Evolutionary conservation across 352 stramenopile genomes (phyloP).

Genomic region (Blastocystis sp.): DNA sequence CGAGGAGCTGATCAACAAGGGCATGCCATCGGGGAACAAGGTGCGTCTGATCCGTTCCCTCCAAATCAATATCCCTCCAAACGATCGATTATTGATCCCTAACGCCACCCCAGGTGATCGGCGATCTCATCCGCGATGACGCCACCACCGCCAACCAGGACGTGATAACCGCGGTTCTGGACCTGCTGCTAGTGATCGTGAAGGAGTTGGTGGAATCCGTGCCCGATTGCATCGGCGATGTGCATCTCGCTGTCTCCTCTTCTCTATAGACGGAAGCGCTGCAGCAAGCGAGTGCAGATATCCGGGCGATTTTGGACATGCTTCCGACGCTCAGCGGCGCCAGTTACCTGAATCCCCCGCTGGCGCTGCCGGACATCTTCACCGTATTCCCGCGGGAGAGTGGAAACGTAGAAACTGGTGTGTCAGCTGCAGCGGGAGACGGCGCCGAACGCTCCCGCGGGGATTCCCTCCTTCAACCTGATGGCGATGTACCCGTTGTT

Average conservation of each 20-base stretch:
- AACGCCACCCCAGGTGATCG: neutral
- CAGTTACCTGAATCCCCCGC: constrained; percentile 20
- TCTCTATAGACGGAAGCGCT: neutral
- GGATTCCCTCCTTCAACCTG: neutral
- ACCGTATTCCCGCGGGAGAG: neutral
- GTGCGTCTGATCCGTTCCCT: constrained; percentile 15
- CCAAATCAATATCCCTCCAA: constrained; percentile 10
- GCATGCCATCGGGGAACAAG: constrained; percentile 27
- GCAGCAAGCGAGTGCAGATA: neutral
- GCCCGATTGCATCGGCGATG: neutral
- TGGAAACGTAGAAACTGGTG: neutral
- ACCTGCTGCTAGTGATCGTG: neutral
- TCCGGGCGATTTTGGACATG: neutral
- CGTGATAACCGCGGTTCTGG: constrained; percentile 8
- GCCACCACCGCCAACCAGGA: neutral
- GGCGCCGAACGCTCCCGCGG: neutral
- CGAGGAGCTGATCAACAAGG: constrained; percentile 40
- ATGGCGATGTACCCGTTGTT: neutral
- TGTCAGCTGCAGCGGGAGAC: constrained; percentile 17
- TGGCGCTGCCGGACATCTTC: constrained; percentile 2
- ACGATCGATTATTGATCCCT: neutral
- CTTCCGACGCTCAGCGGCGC: neutral
- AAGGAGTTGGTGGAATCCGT: constrained; percentile 25
- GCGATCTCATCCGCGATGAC: neutral
- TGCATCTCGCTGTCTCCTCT: neutral